Conservation (phyloP, 768 basidiomycete species). For the Mycena pura region DNA sequence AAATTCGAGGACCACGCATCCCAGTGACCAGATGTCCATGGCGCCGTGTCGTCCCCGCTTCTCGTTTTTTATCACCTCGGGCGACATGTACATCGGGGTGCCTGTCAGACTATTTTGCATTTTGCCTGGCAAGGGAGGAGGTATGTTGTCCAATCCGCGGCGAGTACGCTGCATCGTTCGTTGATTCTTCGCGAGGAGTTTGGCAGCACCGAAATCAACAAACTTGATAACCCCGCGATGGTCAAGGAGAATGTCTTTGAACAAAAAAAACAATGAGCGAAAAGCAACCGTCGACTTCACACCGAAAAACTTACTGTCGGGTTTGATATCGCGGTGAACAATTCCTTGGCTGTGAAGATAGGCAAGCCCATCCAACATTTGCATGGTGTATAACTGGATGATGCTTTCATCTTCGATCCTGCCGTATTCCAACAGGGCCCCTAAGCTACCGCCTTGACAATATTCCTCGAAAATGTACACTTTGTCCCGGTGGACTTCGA, state of each 20-base stretch:
- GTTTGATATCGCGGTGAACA: conserved; percentile 97
- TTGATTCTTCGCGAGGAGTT: conserved; percentile 90
- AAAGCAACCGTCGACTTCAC: background rate
- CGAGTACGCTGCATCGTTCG: conserved; percentile 81
- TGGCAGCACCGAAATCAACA: conserved; percentile 97
- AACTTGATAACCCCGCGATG: conserved; percentile 93
- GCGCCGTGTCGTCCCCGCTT: conserved; percentile 87
- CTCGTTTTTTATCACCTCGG: conserved; percentile 97
- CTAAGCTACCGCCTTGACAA: conserved; percentile 94
- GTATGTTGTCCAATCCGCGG: conserved; percentile 52
- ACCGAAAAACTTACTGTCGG: conserved; percentile 85
- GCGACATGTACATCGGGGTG: conserved; percentile 99
- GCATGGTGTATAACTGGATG: conserved; percentile 94
- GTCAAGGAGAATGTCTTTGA: conserved; percentile 90
- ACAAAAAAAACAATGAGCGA: background rate
- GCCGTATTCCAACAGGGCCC: conserved; percentile 87
- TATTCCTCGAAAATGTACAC: conserved; percentile 99
- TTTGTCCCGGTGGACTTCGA: conserved; percentile 98
- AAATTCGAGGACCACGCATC: conserved; percentile 96
- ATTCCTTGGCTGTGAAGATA: conserved; percentile 94
- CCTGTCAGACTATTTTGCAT: conserved; percentile 91
- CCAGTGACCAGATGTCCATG: conserved; percentile 98
- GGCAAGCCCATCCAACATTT: conserved; percentile 93
- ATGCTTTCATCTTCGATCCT: conserved; percentile 97
- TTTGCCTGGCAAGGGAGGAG: conserved; percentile 46